A percentile compares a stretch with the other conserved stretches of the same genome.
Evolutionary conservation across 495 filamentous ascomycete genomes (phyloP).

Genomic region (Hypoxylon subgilvum): DNA sequence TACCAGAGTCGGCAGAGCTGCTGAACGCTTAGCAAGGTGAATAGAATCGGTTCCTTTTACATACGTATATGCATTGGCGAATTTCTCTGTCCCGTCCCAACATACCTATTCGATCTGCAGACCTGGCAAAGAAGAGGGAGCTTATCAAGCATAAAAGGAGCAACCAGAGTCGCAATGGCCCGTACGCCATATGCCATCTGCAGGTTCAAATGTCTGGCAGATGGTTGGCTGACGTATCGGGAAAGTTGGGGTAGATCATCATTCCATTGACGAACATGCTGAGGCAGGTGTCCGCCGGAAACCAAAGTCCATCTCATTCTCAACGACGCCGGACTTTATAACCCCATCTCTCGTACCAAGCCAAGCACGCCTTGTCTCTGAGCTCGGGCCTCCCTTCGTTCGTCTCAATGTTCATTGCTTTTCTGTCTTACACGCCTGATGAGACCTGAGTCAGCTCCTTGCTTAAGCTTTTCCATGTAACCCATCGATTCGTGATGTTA

Average conservation of each 20-base stretch:
- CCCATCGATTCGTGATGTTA: conserved; percentile 18
- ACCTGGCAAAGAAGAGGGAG: too few species aligned
- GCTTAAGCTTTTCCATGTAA: conserved; percentile 37
- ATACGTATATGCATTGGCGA: conserved; percentile 5
- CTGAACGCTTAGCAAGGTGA: not conserved
- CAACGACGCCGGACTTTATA: not conserved
- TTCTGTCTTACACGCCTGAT: not conserved
- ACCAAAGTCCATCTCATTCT: conserved; percentile 6
- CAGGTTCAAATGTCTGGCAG: conserved; percentile 20
- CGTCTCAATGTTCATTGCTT: not conserved
- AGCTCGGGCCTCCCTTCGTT: conserved; percentile 1
- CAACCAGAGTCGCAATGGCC: too few species aligned
- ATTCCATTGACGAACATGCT: conserved; percentile 17
- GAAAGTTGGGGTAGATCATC: conserved; percentile 28
- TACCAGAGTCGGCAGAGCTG: not conserved
- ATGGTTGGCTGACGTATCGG: conserved; percentile 30
- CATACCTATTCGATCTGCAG: conserved; percentile 9
- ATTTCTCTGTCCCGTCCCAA: conserved; percentile 20
- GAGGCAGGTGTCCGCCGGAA: conserved; percentile 2
- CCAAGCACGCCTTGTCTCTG: conserved; percentile 8
- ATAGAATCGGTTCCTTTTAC: not conserved
- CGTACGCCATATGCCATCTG: too few species aligned
- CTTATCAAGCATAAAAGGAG: too few species aligned
- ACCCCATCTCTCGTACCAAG: not conserved
- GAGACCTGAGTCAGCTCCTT: conserved; percentile 13